Evolutionary conservation across 805 yeast genomes (phyloP), one percentile per base, ranked within the genome.

Genomic region (Ogataea parapolymorpha): DNA sequence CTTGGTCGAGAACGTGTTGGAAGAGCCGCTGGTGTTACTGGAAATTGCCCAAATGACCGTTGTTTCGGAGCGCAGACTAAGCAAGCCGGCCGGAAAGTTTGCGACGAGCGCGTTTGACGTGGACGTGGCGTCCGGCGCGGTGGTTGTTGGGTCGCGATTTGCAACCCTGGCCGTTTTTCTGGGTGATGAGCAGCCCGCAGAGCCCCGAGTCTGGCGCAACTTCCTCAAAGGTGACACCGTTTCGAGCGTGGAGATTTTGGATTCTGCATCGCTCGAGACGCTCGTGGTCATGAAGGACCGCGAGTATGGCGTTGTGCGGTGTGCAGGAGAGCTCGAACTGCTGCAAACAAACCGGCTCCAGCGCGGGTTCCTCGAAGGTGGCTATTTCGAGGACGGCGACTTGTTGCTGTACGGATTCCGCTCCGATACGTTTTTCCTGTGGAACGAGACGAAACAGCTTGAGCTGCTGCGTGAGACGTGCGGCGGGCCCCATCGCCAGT

Each of bases 401-500:
- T 62, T 82, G 27, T 61, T 85, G 2, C 61, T 85, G 2, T 86
- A 78, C 59, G 98, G 98, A 1, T 91, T 93, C 70, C 79, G 80
- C 51, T 86, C 93, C 2, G 82, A 82, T 36, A 66, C 73, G 36
- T 89, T 91, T 55, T 84, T 82, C 53, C 61, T 87, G 16, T 88
- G 88, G 81, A 87, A 90, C 59, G 95, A 87, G 54, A 77, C 89
- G 1, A 68, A 72, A 31, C 89, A 85, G 50, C 69, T 72, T 38
- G 96, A 89, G 58, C 58, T 87, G 2, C 67, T 76, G 35, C 75
- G 80, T 42, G 87, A 80, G 46, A 62, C 72, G 11, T 93, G 98
- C 61, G 98, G 98, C 20, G 98, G 98, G 2, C 77, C 93, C 3
- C 96, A 90, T 58, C 72, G 98, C 45, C 75, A 78, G 44, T 93